Evolutionary conservation across 352 stramenopile genomes (phyloP).

Genomic region (Phytopythium mirpurense): DNA sequence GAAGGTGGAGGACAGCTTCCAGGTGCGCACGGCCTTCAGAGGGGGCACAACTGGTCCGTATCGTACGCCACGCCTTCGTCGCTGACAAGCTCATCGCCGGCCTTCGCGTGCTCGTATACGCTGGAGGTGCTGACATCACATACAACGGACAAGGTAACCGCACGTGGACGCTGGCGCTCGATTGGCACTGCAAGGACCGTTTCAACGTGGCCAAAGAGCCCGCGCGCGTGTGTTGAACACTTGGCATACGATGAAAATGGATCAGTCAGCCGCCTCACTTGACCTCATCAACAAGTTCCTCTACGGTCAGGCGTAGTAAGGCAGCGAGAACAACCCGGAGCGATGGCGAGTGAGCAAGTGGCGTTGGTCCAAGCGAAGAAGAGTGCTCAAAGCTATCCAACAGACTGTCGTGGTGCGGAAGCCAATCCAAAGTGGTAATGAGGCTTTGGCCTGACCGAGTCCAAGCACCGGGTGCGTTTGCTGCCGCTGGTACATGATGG

Average conservation of each 20-base stretch:
- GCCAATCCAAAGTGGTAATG: too few relatives aligned
- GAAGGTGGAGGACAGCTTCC: slow-evolving; percentile 87
- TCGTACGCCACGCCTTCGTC: slow-evolving; percentile 81
- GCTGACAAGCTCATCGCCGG: slow-evolving; percentile 71
- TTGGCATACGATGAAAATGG: slow-evolving; percentile 52
- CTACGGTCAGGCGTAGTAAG: slow-evolving; percentile 18
- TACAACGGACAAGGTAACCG: slow-evolving; percentile 95
- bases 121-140: slow-evolving; percentile 94
- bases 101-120: slow-evolving; percentile 90
- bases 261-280: slow-evolving; percentile 35
- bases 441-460: too few relatives aligned
- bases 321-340: too few relatives aligned
- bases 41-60: slow-evolving; percentile 89
- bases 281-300: slow-evolving; percentile 57
- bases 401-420: too few relatives aligned
- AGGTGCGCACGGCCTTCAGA: slow-evolving; percentile 85
- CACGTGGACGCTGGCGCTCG: slow-evolving; percentile 87
- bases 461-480: too few relatives aligned
- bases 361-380: too few relatives aligned
- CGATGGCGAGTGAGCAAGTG: too few relatives aligned
- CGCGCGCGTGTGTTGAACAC: slow-evolving; percentile 38
- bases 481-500: too few relatives aligned
- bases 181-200: slow-evolving; percentile 82
- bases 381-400: too few relatives aligned
- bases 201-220: slow-evolving; percentile 56